A percentile compares a stretch with the other conserved stretches of the same genome.
Conservation (phyloP, 2,329 filamentous ascomycete genomes). For the Chaetoscypha palmicola region DNA sequence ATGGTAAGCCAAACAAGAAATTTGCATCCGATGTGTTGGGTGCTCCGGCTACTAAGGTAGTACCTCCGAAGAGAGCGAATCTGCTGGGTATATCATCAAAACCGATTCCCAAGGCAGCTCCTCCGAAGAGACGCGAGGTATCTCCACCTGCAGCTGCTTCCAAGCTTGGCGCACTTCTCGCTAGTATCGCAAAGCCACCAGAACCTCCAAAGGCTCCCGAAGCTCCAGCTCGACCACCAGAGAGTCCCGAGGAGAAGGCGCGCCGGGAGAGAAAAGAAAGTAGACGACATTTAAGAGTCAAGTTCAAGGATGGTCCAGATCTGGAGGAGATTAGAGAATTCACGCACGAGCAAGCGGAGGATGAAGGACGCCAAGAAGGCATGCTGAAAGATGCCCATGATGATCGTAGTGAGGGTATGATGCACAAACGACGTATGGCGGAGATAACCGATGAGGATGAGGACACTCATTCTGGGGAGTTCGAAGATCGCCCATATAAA, state of each 20-base stretch:
- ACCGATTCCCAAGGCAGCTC: slow-evolving; percentile 3
- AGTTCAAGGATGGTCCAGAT: slow-evolving; percentile 60
- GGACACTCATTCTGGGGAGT: slow-evolving; percentile 23
- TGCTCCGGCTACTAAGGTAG: slow-evolving; percentile 21
- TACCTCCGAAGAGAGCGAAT: slow-evolving; percentile 25
- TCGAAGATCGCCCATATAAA: slow-evolving; percentile 46
- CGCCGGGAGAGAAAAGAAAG: slow-evolving; percentile 67
- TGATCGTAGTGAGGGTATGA: slow-evolving; percentile 66
- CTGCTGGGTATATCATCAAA: slow-evolving; percentile 26
- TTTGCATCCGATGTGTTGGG: slow-evolving; percentile 26
- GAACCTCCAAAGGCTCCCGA: slow-evolving; percentile 28
- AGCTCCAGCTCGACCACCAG: slow-evolving; percentile 34
- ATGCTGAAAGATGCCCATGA: slow-evolving; percentile 67
- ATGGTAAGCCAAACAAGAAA: slow-evolving; percentile 29
- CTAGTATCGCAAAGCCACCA: slow-evolving; percentile 29
- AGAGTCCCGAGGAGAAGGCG: slow-evolving; percentile 60
- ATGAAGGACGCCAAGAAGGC: slow-evolving; percentile 58
- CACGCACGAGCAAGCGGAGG: slow-evolving; percentile 64
- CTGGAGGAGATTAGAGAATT: slow-evolving; percentile 63
- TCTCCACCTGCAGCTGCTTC: slow-evolving; percentile 28
- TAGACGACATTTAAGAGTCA: slow-evolving; percentile 62
- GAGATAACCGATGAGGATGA: slow-evolving; percentile 48
- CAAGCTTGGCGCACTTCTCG: slow-evolving; percentile 29
- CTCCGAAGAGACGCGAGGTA: slow-evolving; percentile 28
- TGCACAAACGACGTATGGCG: slow-evolving; percentile 48